Percentiles rank a stretch among this genome's conserved stretches.
These are phyloP conservation scores for Physaria fendleri DNA, from an alignment of 345 rosid genomes.

Conservation along the genomic window DNA sequence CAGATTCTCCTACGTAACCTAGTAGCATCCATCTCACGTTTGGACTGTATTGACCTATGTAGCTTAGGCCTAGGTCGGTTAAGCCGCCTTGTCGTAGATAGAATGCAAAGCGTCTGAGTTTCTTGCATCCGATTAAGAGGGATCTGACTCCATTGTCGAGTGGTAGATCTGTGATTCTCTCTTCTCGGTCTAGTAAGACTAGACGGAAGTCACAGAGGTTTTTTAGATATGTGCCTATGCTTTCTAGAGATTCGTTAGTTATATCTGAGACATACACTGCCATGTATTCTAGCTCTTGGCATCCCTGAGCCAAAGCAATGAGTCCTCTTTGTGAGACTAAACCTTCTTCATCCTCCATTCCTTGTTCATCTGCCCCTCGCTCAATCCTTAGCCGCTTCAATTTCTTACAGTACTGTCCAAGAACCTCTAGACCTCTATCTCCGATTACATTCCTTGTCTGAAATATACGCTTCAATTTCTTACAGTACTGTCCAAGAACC, in stretches of 20 bases:
- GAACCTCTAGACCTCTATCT: conserved; percentile 83
- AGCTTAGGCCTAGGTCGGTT: conserved; percentile 77
- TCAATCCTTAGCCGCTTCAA: conserved; percentile 91
- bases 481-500: conserved; percentile 68
- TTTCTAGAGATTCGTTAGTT: conserved; percentile 63
- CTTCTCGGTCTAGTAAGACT: conserved; percentile 73
- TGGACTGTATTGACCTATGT: conserved; percentile 63
- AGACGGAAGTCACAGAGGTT: conserved; percentile 81
- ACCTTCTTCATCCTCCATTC: conserved; percentile 82
- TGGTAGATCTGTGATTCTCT: conserved; percentile 71
- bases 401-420: conserved; percentile 60
- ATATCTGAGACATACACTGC: conserved; percentile 90
- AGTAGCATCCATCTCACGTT: conserved; percentile 93
- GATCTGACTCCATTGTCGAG: conserved; percentile 87
- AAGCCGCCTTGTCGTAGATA: conserved; percentile 78
- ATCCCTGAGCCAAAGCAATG: conserved; percentile 77
- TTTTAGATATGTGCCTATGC: conserved; percentile 56
- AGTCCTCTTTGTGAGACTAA: conserved; percentile 84
- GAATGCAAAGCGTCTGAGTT: conserved; percentile 71
- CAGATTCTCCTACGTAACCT: conserved; percentile 76
- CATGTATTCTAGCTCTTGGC: conserved; percentile 64
- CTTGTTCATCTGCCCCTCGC: conserved; percentile 86
- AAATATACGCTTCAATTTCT: conserved; percentile 49
- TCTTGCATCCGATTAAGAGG: conserved; percentile 71
- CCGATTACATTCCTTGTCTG: conserved; percentile 97